Base-by-base conservation (phyloP, 257 asterid species). In the Nicotiana obtusifolia region DNA sequence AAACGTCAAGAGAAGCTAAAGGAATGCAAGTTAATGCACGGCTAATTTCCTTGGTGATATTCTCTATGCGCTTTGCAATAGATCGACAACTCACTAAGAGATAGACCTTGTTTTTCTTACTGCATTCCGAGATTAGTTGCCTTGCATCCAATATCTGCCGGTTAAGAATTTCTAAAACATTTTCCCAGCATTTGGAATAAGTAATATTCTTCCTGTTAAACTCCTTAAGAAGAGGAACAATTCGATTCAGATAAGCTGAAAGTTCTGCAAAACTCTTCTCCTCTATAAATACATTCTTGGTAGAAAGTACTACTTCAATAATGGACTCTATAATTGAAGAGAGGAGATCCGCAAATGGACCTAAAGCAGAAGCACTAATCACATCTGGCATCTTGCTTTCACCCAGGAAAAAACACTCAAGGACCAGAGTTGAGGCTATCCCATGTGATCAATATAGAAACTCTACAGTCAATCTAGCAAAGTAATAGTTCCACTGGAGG, bases 1-100 rank as follows among this genome's bases (percentile, higher is more conserved):
- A 87, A 44, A 91, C 57, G 49, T 87, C 85, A 37, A 89, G 78
- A 82, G 90, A 84, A 68, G 91, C 88, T 52, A 91, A 85, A 49
- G 91, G 86, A 28, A 91, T 80, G 89, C 86, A 80, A 61, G 76
- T 80, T 37, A 91, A 76, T 30, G 92, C 94, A 75, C 60, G 87
- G 86, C 81, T 80, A 28, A 90, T 90, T 88, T 90, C 90, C 81
- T 78, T 81, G 60, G 90, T 90, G 57, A 87, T 88, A 19, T 81
- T 83, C 54, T 86, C 86, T 53, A 90, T 86, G 24, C 85, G 86
- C 87, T 90, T 88, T 54, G 89, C 83, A 57, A 89, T 89, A 3
- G 86, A 87, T 44, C 91, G 88, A 14, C 86, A 86, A 31, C 87
- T 90, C 65, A 91, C 64, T 37, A 91, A 84, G 84, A 91, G 92